phyloP scores from a whole-genome alignment of 352 stramenopile genomes.

The Albugo candida region DNA sequence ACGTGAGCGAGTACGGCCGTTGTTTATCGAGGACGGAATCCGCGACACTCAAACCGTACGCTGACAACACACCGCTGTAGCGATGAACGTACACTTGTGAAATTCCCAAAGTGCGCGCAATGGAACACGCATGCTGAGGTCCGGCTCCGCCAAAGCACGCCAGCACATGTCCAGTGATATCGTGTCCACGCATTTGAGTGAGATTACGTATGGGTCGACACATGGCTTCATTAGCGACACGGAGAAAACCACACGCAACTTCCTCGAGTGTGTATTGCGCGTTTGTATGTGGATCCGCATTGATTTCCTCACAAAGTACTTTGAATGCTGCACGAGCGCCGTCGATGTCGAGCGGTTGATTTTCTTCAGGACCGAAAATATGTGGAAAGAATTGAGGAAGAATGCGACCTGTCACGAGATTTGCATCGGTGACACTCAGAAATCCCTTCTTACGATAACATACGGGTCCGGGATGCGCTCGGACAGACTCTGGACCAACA shows the following conservation, averaged over 20 bases:
- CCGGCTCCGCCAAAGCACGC: conserved; percentile 97
- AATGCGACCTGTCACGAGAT: conserved; percentile 94
- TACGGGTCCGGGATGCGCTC: conserved; percentile 89
- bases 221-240: conserved; percentile 98
- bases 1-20: conserved; percentile 63
- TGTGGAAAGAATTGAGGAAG: conserved; percentile 94
- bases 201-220: conserved; percentile 98
- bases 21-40: conserved; percentile 96
- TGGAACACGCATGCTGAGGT: conserved; percentile 94
- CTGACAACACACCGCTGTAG: conserved; percentile 97
- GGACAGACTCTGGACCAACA: conserved; percentile 93
- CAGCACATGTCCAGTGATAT: conserved; percentile 91
- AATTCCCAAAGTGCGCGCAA: conserved; percentile 92
- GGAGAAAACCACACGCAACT: conserved; percentile 94
- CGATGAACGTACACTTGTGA: conserved; percentile 94
- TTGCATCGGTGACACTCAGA: conserved; percentile 96
- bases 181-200: conserved; percentile 95
- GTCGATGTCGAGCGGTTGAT: conserved; percentile 92
- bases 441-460: conserved; percentile 96
- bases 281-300: conserved; percentile 30
- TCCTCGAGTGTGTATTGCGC: conserved; percentile 79
- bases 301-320: conserved; percentile 76
- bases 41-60: conserved; percentile 92
- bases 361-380: conserved; percentile 96
- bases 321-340: conserved; percentile 85